Percentiles rank a stretch among this genome's conserved stretches.
Evolutionary conservation across 2,329 filamentous ascomycete genomes (phyloP).

Genomic region (Aureobasidium musti): DNA sequence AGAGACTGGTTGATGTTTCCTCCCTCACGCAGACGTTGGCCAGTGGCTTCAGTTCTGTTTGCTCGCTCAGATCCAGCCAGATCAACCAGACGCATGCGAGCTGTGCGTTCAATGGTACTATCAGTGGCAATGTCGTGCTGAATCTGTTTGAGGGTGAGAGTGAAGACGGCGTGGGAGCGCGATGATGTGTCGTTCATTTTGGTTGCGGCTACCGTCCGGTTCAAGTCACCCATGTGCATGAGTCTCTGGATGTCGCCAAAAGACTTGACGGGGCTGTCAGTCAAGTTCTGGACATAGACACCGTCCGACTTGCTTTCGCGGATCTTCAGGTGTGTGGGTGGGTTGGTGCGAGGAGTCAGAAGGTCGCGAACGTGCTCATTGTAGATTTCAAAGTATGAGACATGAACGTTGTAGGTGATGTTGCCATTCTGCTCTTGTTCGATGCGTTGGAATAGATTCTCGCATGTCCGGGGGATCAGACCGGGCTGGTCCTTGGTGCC

Average conservation of each 20-base stretch:
- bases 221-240: slow-evolving; percentile 87
- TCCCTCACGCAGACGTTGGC: slow-evolving; percentile 84
- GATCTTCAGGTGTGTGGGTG: slow-evolving; percentile 93
- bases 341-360: slow-evolving; percentile 74
- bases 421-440: slow-evolving; percentile 81
- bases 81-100: slow-evolving; percentile 91
- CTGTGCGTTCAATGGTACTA: slow-evolving; percentile 92
- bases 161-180: slow-evolving; percentile 95
- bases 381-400: slow-evolving; percentile 99
- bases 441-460: slow-evolving; percentile 94
- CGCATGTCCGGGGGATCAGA: slow-evolving; percentile 90
- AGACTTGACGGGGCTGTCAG: slow-evolving; percentile 85
- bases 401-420: slow-evolving; percentile 94
- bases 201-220: slow-evolving; percentile 85
- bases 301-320: slow-evolving; percentile 93
- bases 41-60: slow-evolving; percentile 93
- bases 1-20: slow-evolving; percentile 99
- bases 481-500: slow-evolving; percentile 81
- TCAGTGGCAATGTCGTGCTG: slow-evolving; percentile 97
- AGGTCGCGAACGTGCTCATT: slow-evolving; percentile 98
- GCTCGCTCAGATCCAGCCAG: slow-evolving; percentile 92
- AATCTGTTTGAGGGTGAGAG: slow-evolving; percentile 96
- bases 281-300: slow-evolving; percentile 95
- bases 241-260: slow-evolving; percentile 83
- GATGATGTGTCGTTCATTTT: slow-evolving; percentile 99